Evolutionary conservation across 2,329 filamentous ascomycete genomes (phyloP), one percentile per base, ranked within the genome.

Genomic region (Cryphonectria nitschkei): DNA sequence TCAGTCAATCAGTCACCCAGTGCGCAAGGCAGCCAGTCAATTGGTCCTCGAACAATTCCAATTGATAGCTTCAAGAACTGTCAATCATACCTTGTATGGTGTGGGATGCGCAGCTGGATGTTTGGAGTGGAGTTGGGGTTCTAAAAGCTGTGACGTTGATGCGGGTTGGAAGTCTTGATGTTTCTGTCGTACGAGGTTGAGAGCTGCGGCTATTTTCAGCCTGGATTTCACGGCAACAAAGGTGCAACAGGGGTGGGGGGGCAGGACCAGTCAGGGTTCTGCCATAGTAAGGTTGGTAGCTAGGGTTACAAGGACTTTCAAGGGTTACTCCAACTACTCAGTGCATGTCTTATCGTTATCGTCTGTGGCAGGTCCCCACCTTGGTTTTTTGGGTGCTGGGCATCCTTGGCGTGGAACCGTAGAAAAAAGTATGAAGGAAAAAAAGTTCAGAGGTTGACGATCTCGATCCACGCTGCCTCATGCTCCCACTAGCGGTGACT

Each of bases 1-100:
- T 65, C 63, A 34, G 58, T 60, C 56, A 11, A 16, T 65, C 67
- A 61, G 54, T 43, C 11, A 54, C 34, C 32, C 19, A 46, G 76
- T 83, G 81, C 87, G 84, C 85, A 81, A 43, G 9, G 2, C 37
- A 39, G 37, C 60, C 46, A 39, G 29, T 75, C 72, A 71, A 70
- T 72, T 72, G 67, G 4, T 11, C 22, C 22, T 41, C 8, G 29
- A 14, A 32, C 19, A 6, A 2, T 5, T 43, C 39, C n/a, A 9
- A 41, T 43, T 46, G 39, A 43, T 16, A 14, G 61, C 13, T 19
- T 64, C 37, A 46, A 13, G 8, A n/a, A 46, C 9, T 43, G 29
- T 58, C 29, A 65, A 37, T 54, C 74, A 56, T 26, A 72, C 69
- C 52, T 72, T 71, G 56, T 29, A 16, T 8, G 32, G 19, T 11